These are phyloP conservation scores for Coemansia furcata DNA, from an alignment of 192 early-diverging fungal species.

Conservation along the genomic window DNA sequence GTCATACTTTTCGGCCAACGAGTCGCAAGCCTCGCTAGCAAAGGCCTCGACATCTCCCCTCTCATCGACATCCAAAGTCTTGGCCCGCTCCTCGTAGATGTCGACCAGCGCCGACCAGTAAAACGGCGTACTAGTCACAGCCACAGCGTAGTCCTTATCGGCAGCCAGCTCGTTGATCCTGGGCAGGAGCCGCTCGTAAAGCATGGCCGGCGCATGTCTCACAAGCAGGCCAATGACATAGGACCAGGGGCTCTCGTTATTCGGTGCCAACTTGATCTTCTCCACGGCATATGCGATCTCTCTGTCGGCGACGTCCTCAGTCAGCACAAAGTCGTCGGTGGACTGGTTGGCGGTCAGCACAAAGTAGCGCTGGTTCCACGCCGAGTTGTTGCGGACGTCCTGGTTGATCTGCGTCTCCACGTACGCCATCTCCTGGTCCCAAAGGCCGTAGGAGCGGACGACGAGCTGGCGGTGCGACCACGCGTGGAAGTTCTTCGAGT, in stretches of 20 bases:
- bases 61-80: conserved; percentile 5
- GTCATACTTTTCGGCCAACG: conserved; percentile 29
- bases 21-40: conserved; percentile 25
- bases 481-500: conserved; percentile 98
- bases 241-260: conserved; percentile 92
- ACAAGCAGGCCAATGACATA: conserved; percentile 72
- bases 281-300: conserved; percentile 70
- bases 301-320: conserved; percentile 43
- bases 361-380: conserved; percentile 98
- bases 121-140: conserved; percentile 28
- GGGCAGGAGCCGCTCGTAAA: conserved; percentile 33
- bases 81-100: conserved; percentile 38
- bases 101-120: conserved; percentile 52
- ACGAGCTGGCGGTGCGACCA: conserved; percentile 99
- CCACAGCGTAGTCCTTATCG: conserved; percentile 9
- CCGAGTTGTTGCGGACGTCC: conserved; percentile 97
- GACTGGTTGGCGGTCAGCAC: conserved; percentile 54
- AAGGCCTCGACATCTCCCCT: conserved; percentile 7
- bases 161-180: conserved; percentile 26
- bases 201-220: conserved; percentile 32
- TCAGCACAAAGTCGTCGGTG: conserved; percentile 38
- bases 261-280: conserved; percentile 77
- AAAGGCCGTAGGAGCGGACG: conserved; percentile 67
- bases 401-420: conserved; percentile 67
- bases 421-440: conserved; percentile 77